A percentile compares a stretch with the other conserved stretches of the same genome.
Conservation (phyloP, 176 grass and related monocot species). For the Avena atlantica region DNA sequence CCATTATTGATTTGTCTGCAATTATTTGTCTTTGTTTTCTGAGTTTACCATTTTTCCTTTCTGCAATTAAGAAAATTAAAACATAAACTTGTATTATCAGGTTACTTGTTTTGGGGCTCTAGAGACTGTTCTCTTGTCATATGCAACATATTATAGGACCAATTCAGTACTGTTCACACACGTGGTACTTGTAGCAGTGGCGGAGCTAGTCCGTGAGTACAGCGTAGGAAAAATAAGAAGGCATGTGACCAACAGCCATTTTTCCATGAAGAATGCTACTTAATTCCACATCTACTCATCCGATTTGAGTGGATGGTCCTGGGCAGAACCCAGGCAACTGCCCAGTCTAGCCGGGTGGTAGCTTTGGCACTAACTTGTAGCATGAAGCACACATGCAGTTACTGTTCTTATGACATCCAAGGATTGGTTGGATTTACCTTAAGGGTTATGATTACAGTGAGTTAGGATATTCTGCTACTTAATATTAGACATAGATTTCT, state of each 20-base stretch:
- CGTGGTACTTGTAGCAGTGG: not conserved
- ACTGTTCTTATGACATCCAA: not conserved
- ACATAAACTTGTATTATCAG: not conserved
- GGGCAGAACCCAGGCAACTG: too few species aligned
- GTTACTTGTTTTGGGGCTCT: constrained; percentile 26
- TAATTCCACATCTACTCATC: too few species aligned
- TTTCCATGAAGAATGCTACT: too few species aligned
- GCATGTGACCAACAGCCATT: too few species aligned
- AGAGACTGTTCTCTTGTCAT: not conserved
- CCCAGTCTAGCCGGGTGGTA: too few species aligned
- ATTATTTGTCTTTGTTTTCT: constrained; percentile 23
- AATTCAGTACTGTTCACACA: not conserved
- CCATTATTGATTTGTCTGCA: not conserved
- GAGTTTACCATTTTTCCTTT: constrained; percentile 2
- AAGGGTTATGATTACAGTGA: not conserved
- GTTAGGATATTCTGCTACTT: not conserved
- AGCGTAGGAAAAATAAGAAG: too few species aligned
- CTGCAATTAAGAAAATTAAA: not conserved
- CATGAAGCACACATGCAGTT: not conserved
- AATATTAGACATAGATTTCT: not conserved
- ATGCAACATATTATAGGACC: not conserved
- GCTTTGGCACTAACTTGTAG: not conserved
- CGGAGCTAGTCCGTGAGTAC: too few species aligned
- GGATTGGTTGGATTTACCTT: not conserved
- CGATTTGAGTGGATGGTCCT: too few species aligned